Conservation (phyloP, 208 protist genomes). For the Vickermania spadyakhi region DNA sequence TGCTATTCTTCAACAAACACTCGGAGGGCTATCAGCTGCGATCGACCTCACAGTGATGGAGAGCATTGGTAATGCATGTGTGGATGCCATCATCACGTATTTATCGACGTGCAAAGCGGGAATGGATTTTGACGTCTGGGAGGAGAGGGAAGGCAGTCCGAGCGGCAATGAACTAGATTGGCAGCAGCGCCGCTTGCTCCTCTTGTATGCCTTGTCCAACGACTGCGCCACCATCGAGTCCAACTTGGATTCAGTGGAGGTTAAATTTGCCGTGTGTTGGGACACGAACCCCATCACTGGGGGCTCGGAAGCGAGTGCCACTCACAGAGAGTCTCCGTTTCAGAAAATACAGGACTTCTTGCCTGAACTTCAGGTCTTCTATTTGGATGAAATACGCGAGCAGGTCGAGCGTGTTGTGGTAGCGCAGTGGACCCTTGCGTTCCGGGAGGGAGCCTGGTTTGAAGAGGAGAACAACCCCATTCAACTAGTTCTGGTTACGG, state of each 20-base stretch:
- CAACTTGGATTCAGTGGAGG: slow-evolving; percentile 81
- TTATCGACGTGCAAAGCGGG: slow-evolving; percentile 64
- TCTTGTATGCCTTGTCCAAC: slow-evolving; percentile 84
- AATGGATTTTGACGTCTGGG: slow-evolving; percentile 81
- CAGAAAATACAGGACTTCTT: slow-evolving; percentile 56
- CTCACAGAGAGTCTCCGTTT: slow-evolving; percentile 34
- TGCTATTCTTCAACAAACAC: slow-evolving; percentile 73
- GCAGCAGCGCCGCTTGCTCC: slow-evolving; percentile 56
- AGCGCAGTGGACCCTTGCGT: slow-evolving; percentile 61
- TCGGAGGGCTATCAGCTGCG: slow-evolving; percentile 52
- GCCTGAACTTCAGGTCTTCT: slow-evolving; percentile 55
- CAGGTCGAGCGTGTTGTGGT: slow-evolving; percentile 76
- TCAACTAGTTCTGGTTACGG: slow-evolving; percentile 72
- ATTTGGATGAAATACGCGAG: slow-evolving; percentile 75
- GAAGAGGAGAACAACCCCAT: slow-evolving; percentile 52
- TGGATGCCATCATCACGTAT: slow-evolving; percentile 63
- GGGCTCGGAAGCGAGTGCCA: not conserved
- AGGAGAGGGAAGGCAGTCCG: slow-evolving; percentile 42
- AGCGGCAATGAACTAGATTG: slow-evolving; percentile 45
- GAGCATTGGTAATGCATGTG: slow-evolving; percentile 64
- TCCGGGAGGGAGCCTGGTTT: slow-evolving; percentile 68
- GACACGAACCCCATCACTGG: slow-evolving; percentile 7
- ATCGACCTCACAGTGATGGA: slow-evolving; percentile 69
- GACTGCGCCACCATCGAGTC: slow-evolving; percentile 77
- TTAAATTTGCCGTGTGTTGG: slow-evolving; percentile 80